phyloP scores from a whole-genome alignment of 75 land plant species.

The Ceratopteris richardii region DNA sequence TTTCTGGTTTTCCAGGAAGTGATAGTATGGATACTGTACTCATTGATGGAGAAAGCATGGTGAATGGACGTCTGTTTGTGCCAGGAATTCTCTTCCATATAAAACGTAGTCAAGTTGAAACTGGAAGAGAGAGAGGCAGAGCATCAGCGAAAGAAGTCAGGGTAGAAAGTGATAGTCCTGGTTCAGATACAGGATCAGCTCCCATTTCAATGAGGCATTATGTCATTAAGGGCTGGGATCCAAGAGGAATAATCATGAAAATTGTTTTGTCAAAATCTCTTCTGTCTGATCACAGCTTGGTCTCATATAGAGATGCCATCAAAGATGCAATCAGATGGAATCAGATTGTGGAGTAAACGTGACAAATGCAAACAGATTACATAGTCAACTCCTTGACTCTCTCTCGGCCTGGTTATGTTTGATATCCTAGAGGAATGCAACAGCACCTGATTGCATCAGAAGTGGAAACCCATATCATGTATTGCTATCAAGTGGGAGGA shows the following conservation, averaged over 20 bases:
- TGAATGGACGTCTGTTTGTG: slow-evolving; percentile 16
- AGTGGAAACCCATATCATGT: too few relatives aligned
- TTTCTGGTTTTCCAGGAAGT: too few relatives aligned
- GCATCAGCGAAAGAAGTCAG: too few relatives aligned
- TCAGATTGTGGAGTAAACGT: too few relatives aligned
- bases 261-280: slow-evolving; percentile 23
- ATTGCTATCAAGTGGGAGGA: too few relatives aligned
- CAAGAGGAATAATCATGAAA: slow-evolving; percentile 12
- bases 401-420: too few relatives aligned
- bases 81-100: slow-evolving; percentile 24
- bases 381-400: too few relatives aligned
- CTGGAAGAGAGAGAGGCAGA: too few relatives aligned
- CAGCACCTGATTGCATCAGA: too few relatives aligned
- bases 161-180: background rate
- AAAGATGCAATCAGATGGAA: slow-evolving; percentile 7
- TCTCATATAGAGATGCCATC: slow-evolving; percentile 15
- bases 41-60: slow-evolving; percentile 8
- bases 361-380: too few relatives aligned
- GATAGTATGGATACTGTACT: background rate
- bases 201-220: slow-evolving; percentile 2
- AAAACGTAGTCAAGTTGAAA: slow-evolving; percentile 8
- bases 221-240: slow-evolving; percentile 13
- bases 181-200: slow-evolving; percentile 5
- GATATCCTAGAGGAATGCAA: too few relatives aligned
- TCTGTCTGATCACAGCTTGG: slow-evolving; percentile 16